Percentiles rank a stretch among this genome's conserved stretches.
phyloP scores from a whole-genome alignment of 1,139 yeast genomes.

The Suhomyces panamericanus region DNA sequence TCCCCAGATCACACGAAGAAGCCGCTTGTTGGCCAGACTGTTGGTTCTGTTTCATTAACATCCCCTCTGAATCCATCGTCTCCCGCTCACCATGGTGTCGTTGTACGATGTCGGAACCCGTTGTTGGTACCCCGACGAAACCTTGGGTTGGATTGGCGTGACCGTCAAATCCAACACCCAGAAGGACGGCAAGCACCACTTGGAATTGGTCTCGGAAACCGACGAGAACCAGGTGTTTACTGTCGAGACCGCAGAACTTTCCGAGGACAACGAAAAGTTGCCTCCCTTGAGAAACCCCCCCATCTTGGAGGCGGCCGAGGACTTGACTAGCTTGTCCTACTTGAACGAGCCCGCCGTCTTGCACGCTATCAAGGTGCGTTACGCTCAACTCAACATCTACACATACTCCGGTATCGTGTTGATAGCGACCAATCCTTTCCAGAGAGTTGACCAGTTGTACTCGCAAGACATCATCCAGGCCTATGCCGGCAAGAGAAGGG shows the following conservation, averaged over 20 bases:
- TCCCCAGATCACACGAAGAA: not conserved
- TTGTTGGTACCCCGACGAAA: conserved; percentile 93
- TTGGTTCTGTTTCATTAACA: not conserved
- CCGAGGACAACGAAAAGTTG: conserved; percentile 53
- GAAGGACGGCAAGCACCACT: conserved; percentile 52
- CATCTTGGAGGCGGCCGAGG: conserved; percentile 90
- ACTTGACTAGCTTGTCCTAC: conserved; percentile 86
- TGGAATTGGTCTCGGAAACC: conserved; percentile 63
- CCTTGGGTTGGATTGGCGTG: conserved; percentile 90
- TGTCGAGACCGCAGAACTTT: conserved; percentile 51
- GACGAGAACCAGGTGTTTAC: conserved; percentile 52
- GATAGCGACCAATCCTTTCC: conserved; percentile 96
- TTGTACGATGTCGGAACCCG: conserved; percentile 54
- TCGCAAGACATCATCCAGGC: conserved; percentile 92
- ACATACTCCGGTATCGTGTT: conserved; percentile 97
- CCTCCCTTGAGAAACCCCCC: conserved; percentile 95
- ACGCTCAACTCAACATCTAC: conserved; percentile 84
- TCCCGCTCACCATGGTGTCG: conserved; percentile 23
- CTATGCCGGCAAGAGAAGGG: conserved; percentile 88
- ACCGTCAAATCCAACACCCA: conserved; percentile 60
- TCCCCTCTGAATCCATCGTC: not conserved
- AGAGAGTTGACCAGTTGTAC: conserved; percentile 84
- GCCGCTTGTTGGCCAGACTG: not conserved
- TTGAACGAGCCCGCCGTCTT: conserved; percentile 95
- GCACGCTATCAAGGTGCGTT: conserved; percentile 89